Conservation (phyloP, 108 stramenopile species). For the Conticribra guillardii region DNA sequence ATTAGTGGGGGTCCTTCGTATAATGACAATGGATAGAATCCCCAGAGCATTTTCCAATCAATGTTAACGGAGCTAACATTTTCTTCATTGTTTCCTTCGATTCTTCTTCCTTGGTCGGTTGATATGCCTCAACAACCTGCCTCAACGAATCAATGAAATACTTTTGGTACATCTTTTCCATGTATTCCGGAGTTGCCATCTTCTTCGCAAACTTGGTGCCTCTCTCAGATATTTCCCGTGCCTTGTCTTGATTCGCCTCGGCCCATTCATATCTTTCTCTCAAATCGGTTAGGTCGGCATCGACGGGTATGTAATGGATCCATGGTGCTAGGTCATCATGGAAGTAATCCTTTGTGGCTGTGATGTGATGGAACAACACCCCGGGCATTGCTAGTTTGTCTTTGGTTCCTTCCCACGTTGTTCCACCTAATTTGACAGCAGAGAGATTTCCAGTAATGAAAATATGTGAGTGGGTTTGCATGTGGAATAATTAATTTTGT, state of each 20-base stretch:
- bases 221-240: slow-evolving; percentile 1
- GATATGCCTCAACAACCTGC: slow-evolving; percentile 14
- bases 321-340: slow-evolving; percentile 19
- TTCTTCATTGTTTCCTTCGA: not conserved
- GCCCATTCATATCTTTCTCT: slow-evolving; percentile 30
- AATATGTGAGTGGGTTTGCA: too few relatives aligned
- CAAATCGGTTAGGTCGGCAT: slow-evolving; percentile 4
- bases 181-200: slow-evolving; percentile 1
- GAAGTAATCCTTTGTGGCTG: slow-evolving; percentile 22
- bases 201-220: slow-evolving; percentile 4
- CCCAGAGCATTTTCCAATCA: slow-evolving; percentile 1
- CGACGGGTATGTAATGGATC: slow-evolving; percentile 27
- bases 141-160: slow-evolving; percentile 6
- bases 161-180: slow-evolving; percentile 6
- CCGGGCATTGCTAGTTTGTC: slow-evolving; percentile 24
- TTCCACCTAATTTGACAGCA: slow-evolving; percentile 8
- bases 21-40: too few relatives aligned
- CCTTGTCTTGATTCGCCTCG: slow-evolving; percentile 14
- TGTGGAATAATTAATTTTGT: not conserved
- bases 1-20: too few relatives aligned
- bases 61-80: not conserved
- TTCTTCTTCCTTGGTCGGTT: slow-evolving; percentile 2
- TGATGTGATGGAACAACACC: slow-evolving; percentile 22
- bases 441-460: not conserved
- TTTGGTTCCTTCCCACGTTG: slow-evolving; percentile 6